Percentiles rank a stretch among this genome's conserved stretches.
phyloP scores from a whole-genome alignment of 2,329 filamentous ascomycete genomes.

The Chaetomium strumarium region DNA sequence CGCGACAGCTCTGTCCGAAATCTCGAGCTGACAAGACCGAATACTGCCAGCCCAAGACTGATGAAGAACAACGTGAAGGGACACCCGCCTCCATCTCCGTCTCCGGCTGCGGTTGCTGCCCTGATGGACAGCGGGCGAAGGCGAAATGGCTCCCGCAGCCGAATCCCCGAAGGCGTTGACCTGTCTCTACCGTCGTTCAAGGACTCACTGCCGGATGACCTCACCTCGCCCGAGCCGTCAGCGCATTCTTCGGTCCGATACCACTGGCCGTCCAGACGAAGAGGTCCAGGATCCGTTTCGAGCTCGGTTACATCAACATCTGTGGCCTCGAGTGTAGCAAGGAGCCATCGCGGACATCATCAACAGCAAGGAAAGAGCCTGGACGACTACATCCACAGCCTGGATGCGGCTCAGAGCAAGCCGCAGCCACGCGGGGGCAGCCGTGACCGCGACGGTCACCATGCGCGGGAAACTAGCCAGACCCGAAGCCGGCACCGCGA shows the following conservation, averaged over 20 bases:
- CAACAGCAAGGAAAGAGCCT: conserved; percentile 55
- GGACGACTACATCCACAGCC: conserved; percentile 79
- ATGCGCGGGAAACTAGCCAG: conserved; percentile 38
- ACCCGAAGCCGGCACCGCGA: conserved; percentile 51
- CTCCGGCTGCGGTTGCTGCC: conserved; percentile 55
- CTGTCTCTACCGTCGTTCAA: conserved; percentile 59
- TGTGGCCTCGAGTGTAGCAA: conserved; percentile 46
- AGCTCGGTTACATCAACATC: conserved; percentile 48
- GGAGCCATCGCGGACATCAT: conserved; percentile 46
- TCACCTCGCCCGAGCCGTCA: conserved; percentile 52
- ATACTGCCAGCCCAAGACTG: conserved; percentile 59
- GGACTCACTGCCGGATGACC: conserved; percentile 44
- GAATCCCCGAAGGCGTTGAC: conserved; percentile 65
- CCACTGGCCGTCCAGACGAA: conserved; percentile 50
- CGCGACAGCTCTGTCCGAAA: conserved; percentile 6
- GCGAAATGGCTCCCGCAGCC: conserved; percentile 67
- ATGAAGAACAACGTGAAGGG: conserved; percentile 42
- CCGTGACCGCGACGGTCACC: conserved; percentile 43
- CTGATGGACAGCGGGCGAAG: conserved; percentile 55
- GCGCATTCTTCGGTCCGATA: conserved; percentile 47
- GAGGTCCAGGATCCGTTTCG: conserved; percentile 49
- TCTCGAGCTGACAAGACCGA: conserved; percentile 53
- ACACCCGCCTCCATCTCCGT: conserved; percentile 57
- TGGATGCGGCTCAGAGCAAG: conserved; percentile 66
- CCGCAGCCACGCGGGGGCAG: conserved; percentile 51